phyloP scores from a whole-genome alignment of 306 rosid species.

The Fagus crenata region DNA sequence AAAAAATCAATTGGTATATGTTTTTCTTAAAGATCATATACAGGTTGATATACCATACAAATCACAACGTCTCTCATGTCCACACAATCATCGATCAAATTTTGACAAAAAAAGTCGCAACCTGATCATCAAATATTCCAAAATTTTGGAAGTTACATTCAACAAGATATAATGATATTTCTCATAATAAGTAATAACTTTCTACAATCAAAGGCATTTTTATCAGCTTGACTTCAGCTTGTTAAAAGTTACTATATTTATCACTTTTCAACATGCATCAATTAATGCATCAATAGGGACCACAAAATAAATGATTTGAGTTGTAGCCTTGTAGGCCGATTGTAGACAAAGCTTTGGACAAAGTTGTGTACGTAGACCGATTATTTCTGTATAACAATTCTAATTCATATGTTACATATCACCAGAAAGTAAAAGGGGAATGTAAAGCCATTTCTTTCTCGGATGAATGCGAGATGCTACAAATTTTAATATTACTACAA shows the following conservation, averaged over 20 bases:
- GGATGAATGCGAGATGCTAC: not conserved
- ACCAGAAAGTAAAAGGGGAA: not conserved
- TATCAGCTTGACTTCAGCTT: not conserved
- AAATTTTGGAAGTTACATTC: not conserved
- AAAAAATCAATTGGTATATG: not conserved
- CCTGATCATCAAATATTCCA: not conserved
- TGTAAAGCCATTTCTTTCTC: not conserved
- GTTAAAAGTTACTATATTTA: not conserved
- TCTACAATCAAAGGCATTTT: too few relatives aligned
- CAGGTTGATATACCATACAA: too few relatives aligned
- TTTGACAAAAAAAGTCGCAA: too few relatives aligned
- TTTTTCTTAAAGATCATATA: not conserved
- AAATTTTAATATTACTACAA: too few relatives aligned
- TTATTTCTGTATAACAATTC: not conserved
- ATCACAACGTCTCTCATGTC: too few relatives aligned
- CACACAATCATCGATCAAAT: too few relatives aligned
- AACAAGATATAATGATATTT: not conserved
- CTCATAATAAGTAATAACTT: too few relatives aligned
- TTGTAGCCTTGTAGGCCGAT: too few relatives aligned
- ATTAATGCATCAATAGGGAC: not conserved
- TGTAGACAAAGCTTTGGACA: too few relatives aligned
- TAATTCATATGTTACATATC: not conserved
- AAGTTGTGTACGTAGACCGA: too few relatives aligned
- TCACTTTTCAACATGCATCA: constrained; percentile 1
- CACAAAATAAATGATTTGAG: not conserved